Base-by-base conservation (phyloP, 208 protist species). In the Tetramitus jugosus region DNA sequence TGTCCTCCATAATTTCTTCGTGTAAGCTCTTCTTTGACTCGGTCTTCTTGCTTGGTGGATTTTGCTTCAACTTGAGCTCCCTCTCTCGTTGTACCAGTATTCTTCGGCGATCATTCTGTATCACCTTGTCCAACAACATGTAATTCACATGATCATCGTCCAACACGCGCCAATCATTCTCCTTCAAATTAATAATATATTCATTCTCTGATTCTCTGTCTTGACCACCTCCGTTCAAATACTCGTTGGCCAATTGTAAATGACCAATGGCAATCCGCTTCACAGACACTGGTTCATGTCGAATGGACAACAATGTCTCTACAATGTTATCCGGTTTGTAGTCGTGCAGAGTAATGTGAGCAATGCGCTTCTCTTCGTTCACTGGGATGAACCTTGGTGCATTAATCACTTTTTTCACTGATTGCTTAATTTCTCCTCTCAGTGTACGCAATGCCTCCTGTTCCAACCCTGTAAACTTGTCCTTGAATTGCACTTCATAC, bases 281-380 rank as follows among this genome's bases (percentile, higher is more conserved):
- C 6, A 69, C 39, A 45, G 7, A 3, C 39, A 69, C 29, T 4
- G 31, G 35, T 29, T 45, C 33, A 26, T 69, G 62, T 69, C 62
- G 6, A 43, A 69, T 69, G 1, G 62, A 37, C 7, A 1, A n/a
- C 62, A 69, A 43, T 37, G 43, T 69, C 43, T 69, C 37, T 43
- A 23, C 26, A 69, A 69, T 69, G 4, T 69, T 69, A 69, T 69
- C 62, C 7, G 62, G 62, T 45, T 69, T 69, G 62, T 69, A 69
- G 31, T 69, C 62, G 43, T 69, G 29, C 26, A 69, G 23, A 37
- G 35, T 10, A 69, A 69, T 69, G 37, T 43, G 20, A 45, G 62
- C 62, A 39, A 69, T 69, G 31, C 43, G 0, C 6, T 43, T 43
- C 26, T 14, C 43, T 29, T 69, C 62, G 31, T 69, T 29, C 0